Conservation (phyloP, 83 land plant species). For the Isoetes engelmannii region DNA sequence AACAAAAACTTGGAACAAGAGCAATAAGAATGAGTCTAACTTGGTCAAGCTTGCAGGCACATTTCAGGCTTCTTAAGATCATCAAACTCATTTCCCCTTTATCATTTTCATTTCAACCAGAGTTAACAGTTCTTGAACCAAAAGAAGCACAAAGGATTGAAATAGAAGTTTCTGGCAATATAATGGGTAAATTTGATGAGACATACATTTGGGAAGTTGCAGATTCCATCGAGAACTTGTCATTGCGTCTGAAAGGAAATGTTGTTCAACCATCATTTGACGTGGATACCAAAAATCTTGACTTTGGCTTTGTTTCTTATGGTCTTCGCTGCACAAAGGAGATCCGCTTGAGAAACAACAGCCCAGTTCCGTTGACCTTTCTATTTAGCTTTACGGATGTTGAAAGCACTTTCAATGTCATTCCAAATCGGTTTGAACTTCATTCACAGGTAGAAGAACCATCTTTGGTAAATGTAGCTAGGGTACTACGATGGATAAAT, state of each 20-base stretch:
- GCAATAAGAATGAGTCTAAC: neutral
- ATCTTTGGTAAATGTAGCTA: no score
- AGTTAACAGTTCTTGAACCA: slow-evolving; percentile 10
- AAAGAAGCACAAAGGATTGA: slow-evolving; percentile 11
- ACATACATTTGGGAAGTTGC: slow-evolving; percentile 28
- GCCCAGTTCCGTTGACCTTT: slow-evolving; percentile 20
- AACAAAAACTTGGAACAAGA: no score
- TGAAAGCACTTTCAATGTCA: slow-evolving; percentile 7
- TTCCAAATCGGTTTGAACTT: neutral
- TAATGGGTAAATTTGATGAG: slow-evolving; percentile 22
- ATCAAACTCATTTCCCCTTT: neutral
- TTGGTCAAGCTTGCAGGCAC: slow-evolving; percentile 7
- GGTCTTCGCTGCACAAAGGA: slow-evolving; percentile 13
- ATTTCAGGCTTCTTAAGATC: slow-evolving; percentile 2
- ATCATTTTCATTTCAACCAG: slow-evolving; percentile 2
- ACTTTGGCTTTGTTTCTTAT: slow-evolving; percentile 28
- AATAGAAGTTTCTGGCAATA: slow-evolving; percentile 9
- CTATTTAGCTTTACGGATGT: slow-evolving; percentile 1
- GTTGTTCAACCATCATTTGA: slow-evolving; percentile 18
- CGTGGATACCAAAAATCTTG: slow-evolving; percentile 16
- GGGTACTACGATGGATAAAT: no score
- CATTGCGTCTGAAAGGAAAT: slow-evolving; percentile 14
- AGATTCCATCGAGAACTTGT: slow-evolving; percentile 20
- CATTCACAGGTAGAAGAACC: neutral
- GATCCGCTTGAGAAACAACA: slow-evolving; percentile 17